Conservation (phyloP, 164 flowering plant species). For the Aristolochia fimbriata region DNA sequence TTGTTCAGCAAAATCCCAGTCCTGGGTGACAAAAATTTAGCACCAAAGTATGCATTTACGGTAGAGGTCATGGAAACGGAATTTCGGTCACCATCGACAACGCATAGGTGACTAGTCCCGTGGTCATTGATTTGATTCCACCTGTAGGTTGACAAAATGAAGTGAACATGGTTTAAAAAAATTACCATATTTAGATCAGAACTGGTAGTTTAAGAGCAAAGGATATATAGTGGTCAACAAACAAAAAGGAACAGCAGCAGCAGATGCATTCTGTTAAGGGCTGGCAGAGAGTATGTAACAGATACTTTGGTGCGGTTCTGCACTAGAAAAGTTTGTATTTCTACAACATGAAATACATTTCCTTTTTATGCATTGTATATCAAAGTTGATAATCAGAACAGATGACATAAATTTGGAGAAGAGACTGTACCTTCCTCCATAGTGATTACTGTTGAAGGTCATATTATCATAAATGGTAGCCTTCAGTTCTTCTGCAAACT, state of each 20-base stretch:
- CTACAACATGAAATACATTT: too few relatives aligned
- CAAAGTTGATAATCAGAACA: too few relatives aligned
- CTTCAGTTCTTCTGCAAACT: slow-evolving; percentile 39
- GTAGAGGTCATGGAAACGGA: slow-evolving; percentile 64
- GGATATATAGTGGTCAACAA: too few relatives aligned
- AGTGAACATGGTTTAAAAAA: not conserved
- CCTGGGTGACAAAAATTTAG: slow-evolving; percentile 35
- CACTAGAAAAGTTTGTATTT: too few relatives aligned
- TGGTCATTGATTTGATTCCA: slow-evolving; percentile 55
- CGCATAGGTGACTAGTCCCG: slow-evolving; percentile 57
- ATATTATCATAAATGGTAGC: slow-evolving; percentile 35
- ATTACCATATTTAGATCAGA: not conserved
- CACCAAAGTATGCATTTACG: slow-evolving; percentile 45
- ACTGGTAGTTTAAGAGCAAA: too few relatives aligned
- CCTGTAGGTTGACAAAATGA: slow-evolving; percentile 18
- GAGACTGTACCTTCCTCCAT: slow-evolving; percentile 34
- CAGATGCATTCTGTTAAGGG: not conserved
- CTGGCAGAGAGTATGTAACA: not conserved
- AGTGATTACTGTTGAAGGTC: slow-evolving; percentile 39
- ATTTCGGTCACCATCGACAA: slow-evolving; percentile 45
- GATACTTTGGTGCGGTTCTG: too few relatives aligned
- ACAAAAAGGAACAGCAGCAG: too few relatives aligned
- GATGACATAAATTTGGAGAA: too few relatives aligned
- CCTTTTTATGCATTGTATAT: too few relatives aligned
- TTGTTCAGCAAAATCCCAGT: slow-evolving; percentile 70